Percentiles rank a stretch among this genome's conserved stretches.
Conservation (phyloP, 1,139 yeast genomes). For the Tardiomyces blankii region DNA sequence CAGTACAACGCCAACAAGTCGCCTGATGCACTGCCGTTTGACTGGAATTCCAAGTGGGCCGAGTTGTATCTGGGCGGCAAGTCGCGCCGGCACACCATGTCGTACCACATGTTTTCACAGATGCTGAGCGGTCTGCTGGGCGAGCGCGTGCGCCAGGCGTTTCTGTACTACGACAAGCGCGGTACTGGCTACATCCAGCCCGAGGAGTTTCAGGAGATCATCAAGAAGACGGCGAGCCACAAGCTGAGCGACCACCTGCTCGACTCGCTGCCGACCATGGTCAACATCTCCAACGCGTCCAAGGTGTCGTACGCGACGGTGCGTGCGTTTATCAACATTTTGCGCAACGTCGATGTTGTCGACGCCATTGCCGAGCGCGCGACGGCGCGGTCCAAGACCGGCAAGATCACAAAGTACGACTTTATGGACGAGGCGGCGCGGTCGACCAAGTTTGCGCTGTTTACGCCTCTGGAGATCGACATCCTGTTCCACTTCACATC, state of each 20-base stretch:
- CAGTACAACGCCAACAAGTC: slow-evolving; percentile 27
- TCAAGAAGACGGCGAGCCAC: slow-evolving; percentile 29
- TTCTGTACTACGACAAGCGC: slow-evolving; percentile 26
- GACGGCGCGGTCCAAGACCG: slow-evolving; percentile 23
- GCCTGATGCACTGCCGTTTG: slow-evolving; percentile 29
- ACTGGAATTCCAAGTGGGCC: slow-evolving; percentile 35
- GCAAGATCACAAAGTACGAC: slow-evolving; percentile 28
- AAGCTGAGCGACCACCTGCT: slow-evolving; percentile 32
- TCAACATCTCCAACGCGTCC: slow-evolving; percentile 24
- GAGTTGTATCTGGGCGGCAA: slow-evolving; percentile 30
- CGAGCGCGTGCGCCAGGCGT: slow-evolving; percentile 37
- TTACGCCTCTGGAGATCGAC: slow-evolving; percentile 36
- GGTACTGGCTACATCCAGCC: slow-evolving; percentile 32
- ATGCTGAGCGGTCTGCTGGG: slow-evolving; percentile 35
- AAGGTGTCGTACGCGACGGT: slow-evolving; percentile 33
- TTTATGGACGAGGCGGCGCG: slow-evolving; percentile 32
- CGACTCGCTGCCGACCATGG: slow-evolving; percentile 28
- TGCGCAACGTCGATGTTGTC: slow-evolving; percentile 32
- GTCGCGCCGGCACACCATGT: slow-evolving; percentile 27
- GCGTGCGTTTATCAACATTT: slow-evolving; percentile 33
- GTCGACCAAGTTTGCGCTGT: slow-evolving; percentile 30
- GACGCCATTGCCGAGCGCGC: slow-evolving; percentile 29
- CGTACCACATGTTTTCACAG: slow-evolving; percentile 34
- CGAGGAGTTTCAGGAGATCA: slow-evolving; percentile 30
- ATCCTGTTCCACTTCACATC: slow-evolving; percentile 34